Base-by-base conservation (phyloP, 2,329 filamentous ascomycete genomes). In the Pestalotiopsis sp. region DNA sequence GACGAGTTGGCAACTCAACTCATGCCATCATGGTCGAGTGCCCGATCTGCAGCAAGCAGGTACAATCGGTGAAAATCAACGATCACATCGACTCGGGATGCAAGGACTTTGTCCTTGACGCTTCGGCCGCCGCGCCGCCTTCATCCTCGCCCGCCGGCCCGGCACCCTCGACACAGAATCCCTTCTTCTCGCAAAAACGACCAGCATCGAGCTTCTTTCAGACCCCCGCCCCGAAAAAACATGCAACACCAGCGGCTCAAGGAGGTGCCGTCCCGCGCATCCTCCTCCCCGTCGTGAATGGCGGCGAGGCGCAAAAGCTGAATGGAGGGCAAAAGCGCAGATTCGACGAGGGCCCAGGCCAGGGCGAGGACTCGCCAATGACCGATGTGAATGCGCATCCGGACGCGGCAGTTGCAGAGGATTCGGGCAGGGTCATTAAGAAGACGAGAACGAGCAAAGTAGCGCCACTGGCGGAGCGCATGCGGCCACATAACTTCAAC, bases 391-490 rank as follows among this genome's bases (percentile, higher is more conserved):
- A 71, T 70, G 67, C 68, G 70, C 73, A 75, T 61, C 66, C 67
- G 66, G 75, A 75, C 49, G 67, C 67, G 70, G 73, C 49, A 59
- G 36, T 69, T 64, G 68, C 62, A 60, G 58, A 72, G 69, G 72
- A 80, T 68, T 71, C 80, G 66, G 82, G 82, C 31, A 80, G 85
- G 14, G 75, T 83, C 9, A 73, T 83, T 3, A 94, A 95, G 79
- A 91, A 90, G 76, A 83, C 86, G 14, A 94, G 93, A 81, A 88
- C 85, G 45, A 88, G 90, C 68, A 90, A 90, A 75, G 89, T 91
- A 0, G 94, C 94, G 9, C 96, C 96, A 0, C 84, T 99, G 20
- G 95, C 96, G 2, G 96, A 99, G 80, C 92, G 95, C 38, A 97
- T 98, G 94, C 90, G 96, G 3, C 96, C 96, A 1, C 86, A 85